A percentile compares a stretch with the other conserved stretches of the same genome.
These are phyloP conservation scores for Hypoxylon crocopeplum DNA, from an alignment of 495 filamentous ascomycete species.

Conservation along the genomic window DNA sequence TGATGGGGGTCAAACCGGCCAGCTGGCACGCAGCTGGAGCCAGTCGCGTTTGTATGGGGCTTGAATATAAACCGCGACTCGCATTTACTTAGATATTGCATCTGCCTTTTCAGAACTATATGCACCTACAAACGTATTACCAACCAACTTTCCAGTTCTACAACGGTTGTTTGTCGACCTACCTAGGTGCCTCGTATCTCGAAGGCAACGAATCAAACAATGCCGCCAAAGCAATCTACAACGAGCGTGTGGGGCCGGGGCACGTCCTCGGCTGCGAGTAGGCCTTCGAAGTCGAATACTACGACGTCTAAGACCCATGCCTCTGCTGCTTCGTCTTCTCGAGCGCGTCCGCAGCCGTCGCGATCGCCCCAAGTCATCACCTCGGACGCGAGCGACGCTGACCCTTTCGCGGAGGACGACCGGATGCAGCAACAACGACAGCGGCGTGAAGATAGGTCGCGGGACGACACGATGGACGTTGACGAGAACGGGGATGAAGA, in stretches of 20 bases:
- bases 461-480: slow-evolving; percentile 28
- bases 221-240: slow-evolving; percentile 27
- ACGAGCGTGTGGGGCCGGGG: slow-evolving; percentile 19
- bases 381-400: slow-evolving; percentile 25
- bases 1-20: too few relatives aligned
- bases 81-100: too few relatives aligned
- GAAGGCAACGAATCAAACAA: not conserved
- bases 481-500: slow-evolving; percentile 34
- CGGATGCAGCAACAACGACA: slow-evolving; percentile 1
- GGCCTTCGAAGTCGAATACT: slow-evolving; percentile 2
- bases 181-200: not conserved
- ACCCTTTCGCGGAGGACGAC: slow-evolving; percentile 35
- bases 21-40: too few relatives aligned
- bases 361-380: slow-evolving; percentile 6
- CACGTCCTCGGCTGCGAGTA: slow-evolving; percentile 15
- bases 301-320: slow-evolving; percentile 4
- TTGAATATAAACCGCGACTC: too few relatives aligned
- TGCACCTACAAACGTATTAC: not conserved
- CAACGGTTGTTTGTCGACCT: not conserved
- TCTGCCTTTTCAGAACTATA: too few relatives aligned
- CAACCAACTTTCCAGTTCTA: not conserved
- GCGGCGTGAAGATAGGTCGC: too few relatives aligned
- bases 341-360: slow-evolving; percentile 4
- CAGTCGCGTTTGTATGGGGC: too few relatives aligned
- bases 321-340: slow-evolving; percentile 15